Percentiles rank a stretch among this genome's conserved stretches.
Conservation (phyloP, 2,329 filamentous ascomycete genomes). For the Talaromyces pinophilus region DNA sequence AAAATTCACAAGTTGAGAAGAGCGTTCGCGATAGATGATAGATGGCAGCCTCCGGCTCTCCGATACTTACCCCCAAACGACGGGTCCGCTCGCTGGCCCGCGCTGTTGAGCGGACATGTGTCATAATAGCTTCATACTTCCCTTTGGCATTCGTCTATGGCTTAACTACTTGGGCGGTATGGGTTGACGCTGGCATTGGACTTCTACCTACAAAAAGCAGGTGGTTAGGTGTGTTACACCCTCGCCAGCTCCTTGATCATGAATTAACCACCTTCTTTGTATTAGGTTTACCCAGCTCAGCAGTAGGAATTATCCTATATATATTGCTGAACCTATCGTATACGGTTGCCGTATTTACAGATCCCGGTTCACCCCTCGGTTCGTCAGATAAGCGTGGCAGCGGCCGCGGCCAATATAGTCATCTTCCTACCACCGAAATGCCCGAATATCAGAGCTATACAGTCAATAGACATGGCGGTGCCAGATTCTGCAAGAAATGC, state of each 20-base stretch:
- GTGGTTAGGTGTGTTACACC: slow-evolving; percentile 43
- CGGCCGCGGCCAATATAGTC: slow-evolving; percentile 62
- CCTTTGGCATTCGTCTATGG: slow-evolving; percentile 88
- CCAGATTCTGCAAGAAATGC: slow-evolving; percentile 96
- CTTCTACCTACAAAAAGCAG: slow-evolving; percentile 52
- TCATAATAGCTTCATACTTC: slow-evolving; percentile 74
- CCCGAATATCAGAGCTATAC: slow-evolving; percentile 74
- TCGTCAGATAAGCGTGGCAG: slow-evolving; percentile 27
- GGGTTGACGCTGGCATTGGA: slow-evolving; percentile 77
- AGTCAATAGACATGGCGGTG: slow-evolving; percentile 84
- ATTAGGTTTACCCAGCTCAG: slow-evolving; percentile 52
- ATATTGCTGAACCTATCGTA: slow-evolving; percentile 83
- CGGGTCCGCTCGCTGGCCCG: slow-evolving; percentile 46
- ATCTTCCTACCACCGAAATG: slow-evolving; percentile 72
- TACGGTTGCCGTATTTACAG: slow-evolving; percentile 88
- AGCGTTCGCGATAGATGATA: not conserved
- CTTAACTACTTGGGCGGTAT: slow-evolving; percentile 91
- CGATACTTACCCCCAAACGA: slow-evolving; percentile 45
- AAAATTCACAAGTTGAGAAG: not conserved
- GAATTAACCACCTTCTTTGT: not conserved
- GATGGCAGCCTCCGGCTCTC: slow-evolving; percentile 45
- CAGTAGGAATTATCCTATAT: slow-evolving; percentile 71
- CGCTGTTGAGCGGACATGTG: slow-evolving; percentile 78
- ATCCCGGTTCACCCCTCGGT: slow-evolving; percentile 68
- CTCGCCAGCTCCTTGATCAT: not conserved